Base-by-base conservation (phyloP, 1,139 yeast genomes). In the Lizanozyma gosingica region DNA sequence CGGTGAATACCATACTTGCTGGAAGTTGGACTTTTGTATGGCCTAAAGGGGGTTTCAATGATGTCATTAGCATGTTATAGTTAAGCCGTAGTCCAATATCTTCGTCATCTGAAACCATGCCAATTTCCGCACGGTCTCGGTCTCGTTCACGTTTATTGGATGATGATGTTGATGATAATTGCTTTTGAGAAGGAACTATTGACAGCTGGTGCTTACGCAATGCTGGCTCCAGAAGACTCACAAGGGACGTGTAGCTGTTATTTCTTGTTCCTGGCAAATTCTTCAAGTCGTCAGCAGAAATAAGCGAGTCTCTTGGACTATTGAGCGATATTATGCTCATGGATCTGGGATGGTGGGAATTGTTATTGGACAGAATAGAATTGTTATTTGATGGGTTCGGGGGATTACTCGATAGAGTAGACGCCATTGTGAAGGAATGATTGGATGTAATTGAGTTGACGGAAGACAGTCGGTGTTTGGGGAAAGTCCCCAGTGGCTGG, bases 251-350 rank as follows among this genome's bases (percentile, higher is more conserved):
- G 11, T 22, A 22, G 38, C 49, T 46, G 38, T 47, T 45, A 39
- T 48, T 48, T 22, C 52, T 41, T 4, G 45, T 41, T 27, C 45
- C 41, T 4, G 41, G 29, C 36, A 43, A 44, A 35, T 34, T 36
- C n/a, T 27, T 32, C 29, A 16, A n/a, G 35, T 48, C 52, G 36
- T 48, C 52, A 15, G 45, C 40, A 16, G 47, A 43, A 9, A 48
- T 48, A 15, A 48, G 46, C 18, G 48, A 45, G 38, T 48, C 47
- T 32, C 52, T 38, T 9, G 50, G 47, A 38, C 43, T 41, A 27
- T 46, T 50, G 37, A 47, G 37, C 37, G 47, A 43, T 17, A 43
- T 43, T 4, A 47, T 43, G 9, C 47, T 43, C 45, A 47, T 45
- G 39, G 47, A 43, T 14, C 51, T 37, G 6, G 29, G 29, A 6